A percentile compares a stretch with the other conserved stretches of the same genome.
Evolutionary conservation across 805 yeast species (phyloP).

Genomic region (Spathaspora boniae): DNA sequence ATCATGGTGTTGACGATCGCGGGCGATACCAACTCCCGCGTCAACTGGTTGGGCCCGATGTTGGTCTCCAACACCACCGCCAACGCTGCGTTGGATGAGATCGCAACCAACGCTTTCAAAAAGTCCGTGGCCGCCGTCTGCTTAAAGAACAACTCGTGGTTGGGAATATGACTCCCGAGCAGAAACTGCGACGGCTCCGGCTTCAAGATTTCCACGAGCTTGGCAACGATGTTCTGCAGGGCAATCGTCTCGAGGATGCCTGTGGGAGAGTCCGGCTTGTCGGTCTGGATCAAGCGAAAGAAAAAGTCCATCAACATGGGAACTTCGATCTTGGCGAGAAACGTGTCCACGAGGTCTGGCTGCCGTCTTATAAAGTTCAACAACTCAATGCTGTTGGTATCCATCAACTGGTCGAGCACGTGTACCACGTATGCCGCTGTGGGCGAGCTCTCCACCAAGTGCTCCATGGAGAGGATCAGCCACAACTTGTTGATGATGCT

Average conservation of each 20-base stretch:
- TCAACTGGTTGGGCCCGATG: slow-evolving; percentile 92
- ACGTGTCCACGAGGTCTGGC: slow-evolving; percentile 69
- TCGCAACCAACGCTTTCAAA: slow-evolving; percentile 87
- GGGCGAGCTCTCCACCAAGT: slow-evolving; percentile 36
- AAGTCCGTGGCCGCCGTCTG: slow-evolving; percentile 97
- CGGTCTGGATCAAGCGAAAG: slow-evolving; percentile 85
- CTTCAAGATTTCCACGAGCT: slow-evolving; percentile 64
- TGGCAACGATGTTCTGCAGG: slow-evolving; percentile 68
- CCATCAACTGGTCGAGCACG: slow-evolving; percentile 82
- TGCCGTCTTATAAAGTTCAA: slow-evolving; percentile 66
- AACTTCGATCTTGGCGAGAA: slow-evolving; percentile 81
- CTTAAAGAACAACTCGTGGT: slow-evolving; percentile 39
- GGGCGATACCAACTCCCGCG: slow-evolving; percentile 83
- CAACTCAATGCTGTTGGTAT: slow-evolving; percentile 56
- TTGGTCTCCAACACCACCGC: slow-evolving; percentile 86
- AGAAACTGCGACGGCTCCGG: slow-evolving; percentile 60
- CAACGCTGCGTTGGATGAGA: slow-evolving; percentile 72
- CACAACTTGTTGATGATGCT: slow-evolving; percentile 38
- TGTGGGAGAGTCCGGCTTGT: slow-evolving; percentile 84
- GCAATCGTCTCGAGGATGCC: slow-evolving; percentile 78
- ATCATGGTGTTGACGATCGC: slow-evolving; percentile 65
- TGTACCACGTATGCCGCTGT: slow-evolving; percentile 46
- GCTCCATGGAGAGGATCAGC: slow-evolving; percentile 32
- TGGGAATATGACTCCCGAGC: slow-evolving; percentile 18
- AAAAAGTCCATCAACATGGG: slow-evolving; percentile 94